Percentiles rank a stretch among this genome's conserved stretches.
Evolutionary conservation across 1,284 basidiomycete genomes (phyloP).

Genomic region (Fomitopsis schrenkii): DNA sequence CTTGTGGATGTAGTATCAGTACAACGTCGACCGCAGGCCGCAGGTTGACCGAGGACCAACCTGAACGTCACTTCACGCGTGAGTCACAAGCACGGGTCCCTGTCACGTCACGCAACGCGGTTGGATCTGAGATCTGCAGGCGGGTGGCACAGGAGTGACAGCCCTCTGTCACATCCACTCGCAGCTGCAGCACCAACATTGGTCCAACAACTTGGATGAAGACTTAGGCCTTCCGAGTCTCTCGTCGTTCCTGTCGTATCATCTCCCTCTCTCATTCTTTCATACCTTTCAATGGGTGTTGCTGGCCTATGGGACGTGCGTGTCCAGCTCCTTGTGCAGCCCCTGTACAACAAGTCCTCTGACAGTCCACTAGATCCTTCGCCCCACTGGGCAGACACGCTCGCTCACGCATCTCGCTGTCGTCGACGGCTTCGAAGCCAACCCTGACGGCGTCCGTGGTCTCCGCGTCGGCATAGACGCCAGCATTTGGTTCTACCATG

Average conservation of each 20-base stretch:
- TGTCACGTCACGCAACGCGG: neutral
- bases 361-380: constrained; percentile 44
- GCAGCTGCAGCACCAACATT: no score
- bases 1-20: no score
- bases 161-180: no score
- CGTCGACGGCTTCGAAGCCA: constrained; percentile 65
- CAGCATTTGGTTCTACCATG: constrained; percentile 81
- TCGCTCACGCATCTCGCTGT: constrained; percentile 70
- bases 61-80: neutral
- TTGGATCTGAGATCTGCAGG: neutral
- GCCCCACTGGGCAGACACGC: constrained; percentile 55
- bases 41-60: no score
- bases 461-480: constrained; percentile 76
- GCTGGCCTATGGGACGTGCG: constrained; percentile 42
- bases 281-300: constrained; percentile 38
- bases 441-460: constrained; percentile 52
- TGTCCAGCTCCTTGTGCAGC: neutral
- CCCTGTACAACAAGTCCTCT: neutral
- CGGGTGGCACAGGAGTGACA: no score
- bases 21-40: no score
- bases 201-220: neutral
- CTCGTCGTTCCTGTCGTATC: neutral
- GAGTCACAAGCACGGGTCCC: neutral
- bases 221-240: neutral
- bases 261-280: neutral